These are phyloP conservation scores for Trypanosoma lewisi DNA, from an alignment of 208 protist species.

Conservation along the genomic window DNA sequence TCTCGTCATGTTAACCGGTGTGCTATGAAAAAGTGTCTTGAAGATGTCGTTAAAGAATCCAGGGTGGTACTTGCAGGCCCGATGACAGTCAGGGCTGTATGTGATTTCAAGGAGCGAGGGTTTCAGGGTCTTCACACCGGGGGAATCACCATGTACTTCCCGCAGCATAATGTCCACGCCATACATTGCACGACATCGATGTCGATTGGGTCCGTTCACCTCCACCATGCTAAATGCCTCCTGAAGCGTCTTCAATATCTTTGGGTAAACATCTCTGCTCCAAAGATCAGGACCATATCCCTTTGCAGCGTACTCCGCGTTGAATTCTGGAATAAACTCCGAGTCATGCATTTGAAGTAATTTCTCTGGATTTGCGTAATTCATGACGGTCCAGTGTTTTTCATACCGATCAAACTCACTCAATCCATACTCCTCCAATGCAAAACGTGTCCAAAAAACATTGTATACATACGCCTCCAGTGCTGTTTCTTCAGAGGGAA, in stretches of 20 bases:
- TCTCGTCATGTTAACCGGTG: conserved; percentile 23
- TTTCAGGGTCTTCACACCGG: conserved; percentile 15
- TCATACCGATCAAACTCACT: conserved; percentile 30
- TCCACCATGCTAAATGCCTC: conserved; percentile 17
- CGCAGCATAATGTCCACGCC: conserved; percentile 35
- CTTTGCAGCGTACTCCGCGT: conserved; percentile 27
- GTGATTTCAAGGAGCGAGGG: conserved; percentile 36
- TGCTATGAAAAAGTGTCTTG: conserved; percentile 31
- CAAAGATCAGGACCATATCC: conserved; percentile 19
- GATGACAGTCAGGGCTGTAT: conserved; percentile 35
- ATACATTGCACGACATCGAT: conserved; percentile 31
- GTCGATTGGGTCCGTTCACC: conserved; percentile 1
- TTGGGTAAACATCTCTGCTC: conserved; percentile 24
- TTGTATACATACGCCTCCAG: conserved; percentile 36
- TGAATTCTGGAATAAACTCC: conserved; percentile 34
- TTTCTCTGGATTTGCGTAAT: conserved; percentile 29
- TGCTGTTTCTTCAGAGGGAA: conserved; percentile 8
- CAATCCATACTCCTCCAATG: conserved; percentile 27
- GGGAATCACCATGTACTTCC: background rate
- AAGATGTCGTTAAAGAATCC: conserved; percentile 36
- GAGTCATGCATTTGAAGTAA: conserved; percentile 27
- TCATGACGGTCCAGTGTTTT: conserved; percentile 43
- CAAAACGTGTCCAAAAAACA: conserved; percentile 36
- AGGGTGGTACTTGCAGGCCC: conserved; percentile 30
- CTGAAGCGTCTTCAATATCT: conserved; percentile 30